These are phyloP conservation scores for Rhizopogon vulgaris DNA, from an alignment of 768 basidiomycete genomes.

Conservation along the genomic window DNA sequence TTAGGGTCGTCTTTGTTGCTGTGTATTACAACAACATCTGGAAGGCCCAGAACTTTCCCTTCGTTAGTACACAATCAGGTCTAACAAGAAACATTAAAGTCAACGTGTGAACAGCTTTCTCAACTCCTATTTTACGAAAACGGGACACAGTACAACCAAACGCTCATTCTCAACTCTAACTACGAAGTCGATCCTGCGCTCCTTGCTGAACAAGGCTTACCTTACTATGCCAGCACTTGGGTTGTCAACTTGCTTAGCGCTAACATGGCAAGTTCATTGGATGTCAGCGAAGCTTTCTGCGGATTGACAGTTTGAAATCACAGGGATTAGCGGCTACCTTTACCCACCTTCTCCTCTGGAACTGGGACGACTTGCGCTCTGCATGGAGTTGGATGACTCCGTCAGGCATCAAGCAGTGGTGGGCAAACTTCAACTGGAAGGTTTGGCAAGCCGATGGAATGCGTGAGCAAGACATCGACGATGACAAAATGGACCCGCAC, in stretches of 20 bases:
- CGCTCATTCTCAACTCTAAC: constrained; percentile 33
- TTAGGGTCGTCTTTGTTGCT: constrained; percentile 17
- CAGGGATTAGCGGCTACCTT: constrained; percentile 41
- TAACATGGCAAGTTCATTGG: constrained; percentile 24
- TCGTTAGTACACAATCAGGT: constrained; percentile 24
- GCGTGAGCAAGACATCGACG: constrained; percentile 21
- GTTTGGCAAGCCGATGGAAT: constrained; percentile 39
- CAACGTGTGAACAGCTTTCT: constrained; percentile 19
- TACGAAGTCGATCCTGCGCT: constrained; percentile 36
- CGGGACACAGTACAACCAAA: constrained; percentile 43
- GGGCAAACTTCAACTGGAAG: constrained; percentile 32
- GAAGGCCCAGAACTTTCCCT: constrained; percentile 52
- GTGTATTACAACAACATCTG: constrained; percentile 39
- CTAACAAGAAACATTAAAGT: not conserved
- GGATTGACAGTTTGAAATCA: not conserved
- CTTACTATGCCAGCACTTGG: constrained; percentile 39
- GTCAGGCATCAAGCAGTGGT: constrained; percentile 25
- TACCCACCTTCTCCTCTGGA: constrained; percentile 43
- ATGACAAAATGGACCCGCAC: constrained; percentile 37
- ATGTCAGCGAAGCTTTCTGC: not conserved
- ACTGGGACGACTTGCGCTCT: constrained; percentile 31
- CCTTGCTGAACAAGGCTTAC: constrained; percentile 34
- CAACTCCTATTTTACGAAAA: constrained; percentile 41
- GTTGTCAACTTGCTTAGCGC: constrained; percentile 36
- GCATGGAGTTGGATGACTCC: constrained; percentile 39